Percentiles rank a stretch among this genome's conserved stretches.
phyloP scores from a whole-genome alignment of 1,284 basidiomycete species.

The Dichomitus squalens region DNA sequence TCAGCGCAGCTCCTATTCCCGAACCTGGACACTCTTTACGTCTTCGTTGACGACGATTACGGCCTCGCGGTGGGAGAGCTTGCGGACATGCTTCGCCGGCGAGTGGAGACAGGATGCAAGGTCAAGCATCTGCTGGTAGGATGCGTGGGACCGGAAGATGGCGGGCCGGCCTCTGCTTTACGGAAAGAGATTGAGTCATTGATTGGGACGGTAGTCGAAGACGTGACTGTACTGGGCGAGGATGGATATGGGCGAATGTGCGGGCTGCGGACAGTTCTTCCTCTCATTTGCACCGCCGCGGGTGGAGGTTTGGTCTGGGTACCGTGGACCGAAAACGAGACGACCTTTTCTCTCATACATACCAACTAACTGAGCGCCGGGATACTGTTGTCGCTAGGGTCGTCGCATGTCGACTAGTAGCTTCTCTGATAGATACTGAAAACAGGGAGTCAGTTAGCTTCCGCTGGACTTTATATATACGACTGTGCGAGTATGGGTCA shows the following conservation, averaged over 20 bases:
- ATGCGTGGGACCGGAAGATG: neutral
- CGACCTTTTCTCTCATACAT: neutral
- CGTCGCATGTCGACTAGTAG: no score
- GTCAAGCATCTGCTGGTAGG: neutral
- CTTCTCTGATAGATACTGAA: no score
- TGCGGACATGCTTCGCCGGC: neutral
- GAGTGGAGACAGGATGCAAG: neutral
- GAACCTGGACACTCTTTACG: neutral
- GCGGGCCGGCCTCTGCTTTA: neutral
- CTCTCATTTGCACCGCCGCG: neutral
- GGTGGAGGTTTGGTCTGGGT: neutral
- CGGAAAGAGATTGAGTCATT: neutral
- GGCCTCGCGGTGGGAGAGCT: neutral
- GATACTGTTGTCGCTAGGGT: neutral
- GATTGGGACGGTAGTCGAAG: neutral
- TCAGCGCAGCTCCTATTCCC: neutral
- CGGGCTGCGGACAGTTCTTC: neutral
- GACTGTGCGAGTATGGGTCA: neutral
- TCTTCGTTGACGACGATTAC: neutral
- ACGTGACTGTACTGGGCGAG: neutral
- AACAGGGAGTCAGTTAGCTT: no score
- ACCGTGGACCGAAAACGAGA: neutral
- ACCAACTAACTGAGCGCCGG: neutral
- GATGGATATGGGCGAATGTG: neutral
- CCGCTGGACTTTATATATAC: neutral